Conservation (phyloP, 78 protist genomes). For the Dictyostelium discoideum region DNA sequence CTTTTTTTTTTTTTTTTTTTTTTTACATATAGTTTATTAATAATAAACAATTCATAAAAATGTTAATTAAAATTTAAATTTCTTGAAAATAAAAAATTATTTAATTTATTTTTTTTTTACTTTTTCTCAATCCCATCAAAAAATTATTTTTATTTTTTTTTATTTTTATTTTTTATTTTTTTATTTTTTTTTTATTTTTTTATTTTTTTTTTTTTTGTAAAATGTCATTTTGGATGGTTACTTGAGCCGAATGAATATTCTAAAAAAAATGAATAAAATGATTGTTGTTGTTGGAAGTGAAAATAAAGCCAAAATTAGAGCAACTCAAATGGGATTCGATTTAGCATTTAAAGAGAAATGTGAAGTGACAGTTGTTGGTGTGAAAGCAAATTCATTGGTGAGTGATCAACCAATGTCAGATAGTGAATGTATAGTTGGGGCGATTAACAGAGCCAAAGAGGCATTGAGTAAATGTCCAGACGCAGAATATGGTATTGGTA, state of each 20-base stretch:
- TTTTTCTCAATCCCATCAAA: too few relatives aligned
- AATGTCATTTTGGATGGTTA: too few relatives aligned
- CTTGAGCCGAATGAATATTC: background rate
- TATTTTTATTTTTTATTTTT: background rate
- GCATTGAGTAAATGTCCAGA: background rate
- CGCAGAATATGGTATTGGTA: slow-evolving; percentile 22
- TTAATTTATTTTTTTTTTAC: too few relatives aligned
- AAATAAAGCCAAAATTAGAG: slow-evolving; percentile 42
- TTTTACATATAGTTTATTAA: too few relatives aligned
- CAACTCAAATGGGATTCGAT: background rate
- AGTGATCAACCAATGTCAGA: slow-evolving; percentile 55
- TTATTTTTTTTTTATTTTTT: background rate
- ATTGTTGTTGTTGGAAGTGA: slow-evolving; percentile 18
- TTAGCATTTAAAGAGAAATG: background rate
- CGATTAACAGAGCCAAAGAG: slow-evolving; percentile 32
- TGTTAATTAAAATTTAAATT: too few relatives aligned
- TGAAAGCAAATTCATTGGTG: background rate
- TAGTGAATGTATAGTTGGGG: slow-evolving; percentile 41
- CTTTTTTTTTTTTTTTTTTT: too few relatives aligned
- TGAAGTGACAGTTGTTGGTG: background rate
- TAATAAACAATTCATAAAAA: too few relatives aligned
- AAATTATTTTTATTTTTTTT: too few relatives aligned
- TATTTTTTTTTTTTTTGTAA: background rate
- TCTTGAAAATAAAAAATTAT: too few relatives aligned
- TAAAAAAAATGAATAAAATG: background rate